Conservation (phyloP, 2,329 filamentous ascomycete species). For the Epichloe typhina region DNA sequence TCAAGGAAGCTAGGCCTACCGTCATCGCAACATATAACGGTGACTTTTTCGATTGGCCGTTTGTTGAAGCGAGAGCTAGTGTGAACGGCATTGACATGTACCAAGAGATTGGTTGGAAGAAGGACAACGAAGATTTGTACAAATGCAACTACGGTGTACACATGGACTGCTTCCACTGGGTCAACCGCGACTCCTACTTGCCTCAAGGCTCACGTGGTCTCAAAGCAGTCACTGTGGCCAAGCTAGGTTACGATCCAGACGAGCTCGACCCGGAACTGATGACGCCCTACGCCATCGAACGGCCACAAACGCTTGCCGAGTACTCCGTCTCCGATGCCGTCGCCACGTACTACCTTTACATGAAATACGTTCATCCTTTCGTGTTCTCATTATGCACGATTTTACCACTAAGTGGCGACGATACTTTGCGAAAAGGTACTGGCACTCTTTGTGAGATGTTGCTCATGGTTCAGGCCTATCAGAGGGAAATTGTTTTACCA, state of each 20-base stretch:
- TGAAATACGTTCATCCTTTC: conserved; percentile 99
- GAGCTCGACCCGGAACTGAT: conserved; percentile 95
- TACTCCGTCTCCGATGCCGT: conserved; percentile 99
- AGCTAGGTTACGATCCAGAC: conserved; percentile 95
- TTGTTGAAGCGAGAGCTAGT: conserved; percentile 85
- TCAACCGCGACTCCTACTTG: conserved; percentile 95
- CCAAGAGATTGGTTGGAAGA: conserved; percentile 91
- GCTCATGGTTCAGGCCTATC: conserved; percentile 95
- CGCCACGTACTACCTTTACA: conserved; percentile 97
- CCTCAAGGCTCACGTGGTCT: conserved; percentile 93
- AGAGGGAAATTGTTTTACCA: conserved; percentile 80
- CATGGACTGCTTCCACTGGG: conserved; percentile 99
- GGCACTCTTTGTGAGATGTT: conserved; percentile 99
- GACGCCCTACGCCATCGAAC: conserved; percentile 81
- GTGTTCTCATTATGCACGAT: conserved; percentile 98
- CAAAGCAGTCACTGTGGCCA: conserved; percentile 95
- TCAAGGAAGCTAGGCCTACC: conserved; percentile 87
- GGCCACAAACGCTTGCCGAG: conserved; percentile 86
- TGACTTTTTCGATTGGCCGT: conserved; percentile 99
- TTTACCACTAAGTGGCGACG: conserved; percentile 82
- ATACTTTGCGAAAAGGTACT: conserved; percentile 87
- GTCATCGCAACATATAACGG: conserved; percentile 99
- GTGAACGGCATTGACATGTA: conserved; percentile 99
- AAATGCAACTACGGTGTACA: conserved; percentile 93
- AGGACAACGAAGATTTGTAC: conserved; percentile 91